These are phyloP conservation scores for Mucor mucedo DNA, from an alignment of 371 early-diverging fungal genomes.

Conservation along the genomic window DNA sequence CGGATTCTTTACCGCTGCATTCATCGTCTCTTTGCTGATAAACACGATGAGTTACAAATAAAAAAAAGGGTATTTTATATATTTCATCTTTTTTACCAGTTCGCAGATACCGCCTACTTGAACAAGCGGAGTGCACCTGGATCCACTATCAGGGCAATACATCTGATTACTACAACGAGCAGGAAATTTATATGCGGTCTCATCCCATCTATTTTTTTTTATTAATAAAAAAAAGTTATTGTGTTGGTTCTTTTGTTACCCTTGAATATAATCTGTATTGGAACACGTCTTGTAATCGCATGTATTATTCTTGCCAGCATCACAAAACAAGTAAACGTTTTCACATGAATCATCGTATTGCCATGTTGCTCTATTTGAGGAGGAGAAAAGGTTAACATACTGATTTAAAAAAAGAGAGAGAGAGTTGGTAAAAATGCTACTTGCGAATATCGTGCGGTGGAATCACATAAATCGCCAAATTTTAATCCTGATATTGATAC, in stretches of 20 bases:
- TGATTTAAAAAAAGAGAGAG: too few species aligned
- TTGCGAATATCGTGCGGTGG: slow-evolving; percentile 27
- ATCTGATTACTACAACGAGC: slow-evolving; percentile 25
- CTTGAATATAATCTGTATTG: slow-evolving; percentile 35
- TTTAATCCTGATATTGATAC: background rate
- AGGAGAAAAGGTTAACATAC: background rate
- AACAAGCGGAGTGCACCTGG: slow-evolving; percentile 25
- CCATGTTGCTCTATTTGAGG: slow-evolving; percentile 25
- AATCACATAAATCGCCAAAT: slow-evolving; percentile 26
- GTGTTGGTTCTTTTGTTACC: slow-evolving; percentile 17
- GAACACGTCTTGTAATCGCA: slow-evolving; percentile 33
- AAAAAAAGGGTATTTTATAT: background rate
- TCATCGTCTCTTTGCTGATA: slow-evolving; percentile 36
- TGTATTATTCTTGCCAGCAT: slow-evolving; percentile 18
- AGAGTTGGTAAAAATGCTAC: too few species aligned
- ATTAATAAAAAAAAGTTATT: slow-evolving; percentile 4
- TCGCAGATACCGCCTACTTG: slow-evolving; percentile 24
- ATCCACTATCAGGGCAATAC: slow-evolving; percentile 35
- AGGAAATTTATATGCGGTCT: slow-evolving; percentile 19
- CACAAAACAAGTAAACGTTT: slow-evolving; percentile 34
- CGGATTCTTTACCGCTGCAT: slow-evolving; percentile 27
- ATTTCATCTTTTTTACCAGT: slow-evolving; percentile 19
- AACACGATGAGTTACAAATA: background rate
- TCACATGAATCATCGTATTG: slow-evolving; percentile 33
- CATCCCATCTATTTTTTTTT: too few species aligned